Conservation (phyloP, 2,329 filamentous ascomycete genomes). For the Beauveria sp. region DNA sequence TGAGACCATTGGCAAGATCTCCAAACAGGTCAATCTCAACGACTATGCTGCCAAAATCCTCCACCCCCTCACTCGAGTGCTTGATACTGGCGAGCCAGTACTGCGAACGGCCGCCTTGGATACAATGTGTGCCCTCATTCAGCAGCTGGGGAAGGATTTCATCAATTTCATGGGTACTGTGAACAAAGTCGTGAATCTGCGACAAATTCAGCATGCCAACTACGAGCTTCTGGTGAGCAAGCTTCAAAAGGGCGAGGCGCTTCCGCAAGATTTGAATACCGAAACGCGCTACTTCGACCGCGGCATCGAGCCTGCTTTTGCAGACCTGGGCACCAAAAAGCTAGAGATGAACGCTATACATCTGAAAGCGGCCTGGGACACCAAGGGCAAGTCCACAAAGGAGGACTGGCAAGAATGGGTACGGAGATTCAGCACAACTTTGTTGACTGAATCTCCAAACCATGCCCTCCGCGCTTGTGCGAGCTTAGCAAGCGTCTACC, state of each 20-base stretch:
- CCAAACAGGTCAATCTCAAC: conserved; percentile 91
- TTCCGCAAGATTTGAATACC: conserved; percentile 91
- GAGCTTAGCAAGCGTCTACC: conserved; percentile 81
- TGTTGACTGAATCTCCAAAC: conserved; percentile 91
- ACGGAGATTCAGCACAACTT: conserved; percentile 87
- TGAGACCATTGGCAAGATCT: conserved; percentile 89
- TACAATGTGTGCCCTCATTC: conserved; percentile 89
- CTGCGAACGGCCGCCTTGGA: conserved; percentile 81
- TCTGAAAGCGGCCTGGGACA: conserved; percentile 94
- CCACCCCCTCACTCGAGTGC: conserved; percentile 79
- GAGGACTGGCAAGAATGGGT: conserved; percentile 99
- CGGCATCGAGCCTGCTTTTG: conserved; percentile 70
- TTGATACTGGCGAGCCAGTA: conserved; percentile 63
- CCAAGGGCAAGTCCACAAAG: conserved; percentile 90
- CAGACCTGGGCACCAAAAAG: conserved; percentile 86
- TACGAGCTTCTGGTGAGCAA: conserved; percentile 91
- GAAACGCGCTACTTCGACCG: conserved; percentile 73
- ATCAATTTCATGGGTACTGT: conserved; percentile 89
- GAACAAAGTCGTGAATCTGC: conserved; percentile 72
- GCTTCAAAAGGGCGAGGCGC: conserved; percentile 83
- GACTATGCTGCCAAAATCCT: conserved; percentile 96
- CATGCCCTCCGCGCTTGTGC: conserved; percentile 92
- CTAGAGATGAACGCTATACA: conserved; percentile 96
- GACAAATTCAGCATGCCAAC: conserved; percentile 81
- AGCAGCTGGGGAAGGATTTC: conserved; percentile 93